Evolutionary conservation across 495 filamentous ascomycete genomes (phyloP).

Genomic region (Aspergillus affinis): DNA sequence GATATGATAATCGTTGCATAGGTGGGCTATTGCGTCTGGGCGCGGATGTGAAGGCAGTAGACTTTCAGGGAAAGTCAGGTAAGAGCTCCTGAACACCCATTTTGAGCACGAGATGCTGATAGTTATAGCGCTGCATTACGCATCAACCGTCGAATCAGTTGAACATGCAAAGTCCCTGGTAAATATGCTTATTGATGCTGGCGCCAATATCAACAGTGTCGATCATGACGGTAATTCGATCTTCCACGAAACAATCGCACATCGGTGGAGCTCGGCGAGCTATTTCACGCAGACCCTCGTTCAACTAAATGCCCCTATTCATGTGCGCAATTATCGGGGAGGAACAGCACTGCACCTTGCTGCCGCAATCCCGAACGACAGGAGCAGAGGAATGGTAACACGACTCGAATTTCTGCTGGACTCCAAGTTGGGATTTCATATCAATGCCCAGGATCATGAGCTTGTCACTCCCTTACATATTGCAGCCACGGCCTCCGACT

Average conservation of each 20-base stretch:
- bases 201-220: constrained; percentile 2
- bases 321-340: constrained; percentile 3
- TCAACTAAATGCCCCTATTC: neutral
- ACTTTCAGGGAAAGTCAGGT: constrained; percentile 8
- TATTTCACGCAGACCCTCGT: neutral
- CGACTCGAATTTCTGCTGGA: constrained; percentile 1
- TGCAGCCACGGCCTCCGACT: constrained; percentile 35
- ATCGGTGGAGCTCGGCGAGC: neutral
- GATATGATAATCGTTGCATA: neutral
- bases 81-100: neutral
- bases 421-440: constrained; percentile 51
- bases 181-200: constrained; percentile 1
- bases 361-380: no score
- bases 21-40: neutral
- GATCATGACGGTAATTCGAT: constrained; percentile 5
- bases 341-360: constrained; percentile 6
- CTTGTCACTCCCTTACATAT: constrained; percentile 84
- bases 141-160: neutral
- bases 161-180: no score
- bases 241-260: constrained; percentile 1
- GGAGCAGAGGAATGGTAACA: no score
- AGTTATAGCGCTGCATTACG: constrained; percentile 4
- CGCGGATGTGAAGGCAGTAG: constrained; percentile 1
- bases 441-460: constrained; percentile 76
- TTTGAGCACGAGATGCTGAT: neutral